These are phyloP conservation scores for Ramichloridium luteum DNA, from an alignment of 2,329 filamentous ascomycete genomes.

Conservation along the genomic window DNA sequence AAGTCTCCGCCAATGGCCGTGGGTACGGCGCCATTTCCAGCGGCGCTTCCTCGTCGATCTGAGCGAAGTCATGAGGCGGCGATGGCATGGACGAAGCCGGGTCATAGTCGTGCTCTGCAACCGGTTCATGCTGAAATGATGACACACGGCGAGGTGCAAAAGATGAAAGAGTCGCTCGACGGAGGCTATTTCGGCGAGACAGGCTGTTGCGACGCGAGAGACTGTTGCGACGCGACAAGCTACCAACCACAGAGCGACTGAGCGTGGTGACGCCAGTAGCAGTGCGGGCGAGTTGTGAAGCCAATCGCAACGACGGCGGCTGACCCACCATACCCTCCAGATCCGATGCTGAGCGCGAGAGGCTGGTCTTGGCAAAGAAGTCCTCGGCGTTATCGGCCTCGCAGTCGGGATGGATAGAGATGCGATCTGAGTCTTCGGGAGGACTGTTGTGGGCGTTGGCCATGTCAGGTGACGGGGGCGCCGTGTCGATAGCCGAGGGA, in stretches of 20 bases:
- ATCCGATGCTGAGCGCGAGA: constrained; percentile 12
- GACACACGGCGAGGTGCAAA: neutral
- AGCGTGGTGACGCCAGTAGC: constrained; percentile 24
- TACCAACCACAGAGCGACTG: constrained; percentile 20
- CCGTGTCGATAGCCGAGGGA: neutral
- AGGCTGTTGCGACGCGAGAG: constrained; percentile 9
- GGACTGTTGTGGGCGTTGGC: too few relatives aligned
- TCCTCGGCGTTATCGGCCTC: constrained; percentile 29
- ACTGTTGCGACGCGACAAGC: constrained; percentile 16
- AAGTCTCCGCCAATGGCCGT: neutral
- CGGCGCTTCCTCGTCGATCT: too few relatives aligned
- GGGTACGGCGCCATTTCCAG: neutral
- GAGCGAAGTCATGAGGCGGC: too few relatives aligned
- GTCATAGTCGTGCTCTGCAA: too few relatives aligned
- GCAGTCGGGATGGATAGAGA: constrained; percentile 35
- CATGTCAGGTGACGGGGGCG: neutral
- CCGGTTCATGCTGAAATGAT: neutral
- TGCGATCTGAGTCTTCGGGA: constrained; percentile 9
- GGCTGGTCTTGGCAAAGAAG: constrained; percentile 20
- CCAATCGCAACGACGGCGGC: constrained; percentile 11
- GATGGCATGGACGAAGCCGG: neutral
- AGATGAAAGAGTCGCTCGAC: constrained; percentile 18
- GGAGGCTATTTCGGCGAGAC: constrained; percentile 21
- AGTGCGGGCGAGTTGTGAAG: constrained; percentile 16
- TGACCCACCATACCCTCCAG: constrained; percentile 10